Evolutionary conservation across 139 green algal genomes (phyloP).

Genomic region (Pycnococcus provasolii): DNA sequence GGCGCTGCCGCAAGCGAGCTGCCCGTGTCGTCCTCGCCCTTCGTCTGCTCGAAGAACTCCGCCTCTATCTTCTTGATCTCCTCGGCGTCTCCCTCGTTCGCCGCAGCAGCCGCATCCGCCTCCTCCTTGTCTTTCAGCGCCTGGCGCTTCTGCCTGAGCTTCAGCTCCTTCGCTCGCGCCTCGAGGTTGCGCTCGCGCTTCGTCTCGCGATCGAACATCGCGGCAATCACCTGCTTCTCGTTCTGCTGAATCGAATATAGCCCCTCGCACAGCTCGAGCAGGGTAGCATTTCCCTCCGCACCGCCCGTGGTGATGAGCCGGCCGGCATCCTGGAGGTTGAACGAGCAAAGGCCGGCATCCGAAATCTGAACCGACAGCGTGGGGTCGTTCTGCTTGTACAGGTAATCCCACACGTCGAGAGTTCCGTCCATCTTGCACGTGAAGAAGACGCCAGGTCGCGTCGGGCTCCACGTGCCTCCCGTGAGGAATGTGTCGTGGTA

Average conservation of each 20-base stretch:
- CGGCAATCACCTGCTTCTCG: slow-evolving; percentile 65
- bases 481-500: slow-evolving; percentile 69
- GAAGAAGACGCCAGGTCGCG: slow-evolving; percentile 72
- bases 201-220: slow-evolving; percentile 52
- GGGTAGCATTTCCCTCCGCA: slow-evolving; percentile 48
- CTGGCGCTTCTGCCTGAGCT: slow-evolving; percentile 36
- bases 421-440: slow-evolving; percentile 61
- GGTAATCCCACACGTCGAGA: slow-evolving; percentile 84
- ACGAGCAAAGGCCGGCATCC: slow-evolving; percentile 46
- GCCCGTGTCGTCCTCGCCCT: background rate
- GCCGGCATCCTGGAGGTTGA: slow-evolving; percentile 54
- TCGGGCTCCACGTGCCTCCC: slow-evolving; percentile 60
- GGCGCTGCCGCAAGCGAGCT: too few relatives aligned
- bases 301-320: slow-evolving; percentile 51
- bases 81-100: background rate
- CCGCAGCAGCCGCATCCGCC: background rate
- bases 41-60: slow-evolving; percentile 19
- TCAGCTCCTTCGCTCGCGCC: slow-evolving; percentile 76
- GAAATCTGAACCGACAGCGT: slow-evolving; percentile 47
- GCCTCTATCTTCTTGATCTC: slow-evolving; percentile 1
- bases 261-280: slow-evolving; percentile 61
- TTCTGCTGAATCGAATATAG: slow-evolving; percentile 61
- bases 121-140: too few relatives aligned
- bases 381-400: slow-evolving; percentile 80
- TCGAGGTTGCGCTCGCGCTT: slow-evolving; percentile 82